Evolutionary conservation across 495 filamentous ascomycete species (phyloP), one percentile per base, ranked within the genome.

Genomic region (Daldinia grandis): DNA sequence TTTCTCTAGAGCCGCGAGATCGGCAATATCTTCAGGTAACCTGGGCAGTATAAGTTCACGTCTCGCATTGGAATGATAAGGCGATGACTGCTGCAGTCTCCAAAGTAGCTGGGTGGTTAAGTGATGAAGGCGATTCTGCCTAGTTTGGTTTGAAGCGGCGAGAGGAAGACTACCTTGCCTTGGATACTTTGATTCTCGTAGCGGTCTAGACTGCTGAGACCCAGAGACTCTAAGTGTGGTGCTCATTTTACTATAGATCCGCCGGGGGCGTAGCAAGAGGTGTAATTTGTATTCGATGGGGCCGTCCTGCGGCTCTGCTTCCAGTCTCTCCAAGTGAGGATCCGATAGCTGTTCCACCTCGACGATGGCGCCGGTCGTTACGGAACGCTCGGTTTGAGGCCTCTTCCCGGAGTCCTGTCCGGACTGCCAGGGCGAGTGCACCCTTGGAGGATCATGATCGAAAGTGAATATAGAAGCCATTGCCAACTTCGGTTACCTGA

Each of bases 381-480:
- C 74, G 72, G 69, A 75, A 64, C 60, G 76, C 59, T 66, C 78
- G 44, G 70, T 74, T 42, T 62, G 72, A 28, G 58, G 66, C 31
- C 74, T 73, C 71, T 76, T 69, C 47, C 68, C 76, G 12, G 80
- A 62, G 58, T 86, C 82, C 19, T 81, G 80, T 4, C 77, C 73
- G 10, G 83, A 86, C 38, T 90, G 84, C 95, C 95, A 99, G 27
- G 95, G 96, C 9, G 95, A 98, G 15, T 91, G 88, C 28, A 97
- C 91, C 79, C 93, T 83, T 4, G 93, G 92, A 37, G 95, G 92
- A 66, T 96, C 91, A 10, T 93, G 89, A 61, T 97, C 93, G 75
- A 91, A 99, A 0, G 95, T 97, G 79, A 99, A 99, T 64, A 99
- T 93, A 14, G 94, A 97, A 37, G 93, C 92, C 95, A 98, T 99